Base-by-base conservation (phyloP, 306 rosid genomes). In the Rosa persica region DNA sequence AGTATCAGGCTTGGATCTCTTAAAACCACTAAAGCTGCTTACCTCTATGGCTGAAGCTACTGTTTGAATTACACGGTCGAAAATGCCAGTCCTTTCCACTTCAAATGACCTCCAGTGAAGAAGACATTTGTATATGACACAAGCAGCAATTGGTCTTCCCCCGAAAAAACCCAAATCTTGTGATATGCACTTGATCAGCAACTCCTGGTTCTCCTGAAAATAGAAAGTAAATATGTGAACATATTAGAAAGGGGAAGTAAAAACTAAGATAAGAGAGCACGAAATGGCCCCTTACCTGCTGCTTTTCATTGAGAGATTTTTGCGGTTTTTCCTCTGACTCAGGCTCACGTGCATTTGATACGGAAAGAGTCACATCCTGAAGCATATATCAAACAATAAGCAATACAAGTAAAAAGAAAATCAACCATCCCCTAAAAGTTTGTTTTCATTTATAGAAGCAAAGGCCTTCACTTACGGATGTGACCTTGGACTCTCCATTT, bases 81-180 rank as follows among this genome's bases (percentile, higher is more conserved):
- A 96, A 77, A 96, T 94, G 76, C 84, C 91, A 23, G 99, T 96
- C 77, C 99, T 88, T 86, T 96, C 99, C 70, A 96, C 99, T 93
- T 96, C 99, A 82, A 93, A 96, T 67, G 99, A 96, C 81, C 99
- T 88, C 99, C 99, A 96, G 78, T 96, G 98, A 82, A 93, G 97
- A 87, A 96, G 99, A 81, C 99, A 93, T 90, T 93, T 96, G 82
- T 93, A 96, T 85, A 93, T 86, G 81, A 96, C 86, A 83, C 97
- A 90, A 60, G 99, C 99, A 79, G 99, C 98, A 77, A 91, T 68
- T 69, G 99, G 99, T 82, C 90, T 96, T 58, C 96, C 97, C 79
- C 92, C 96, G 55, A 95, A 89, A 84, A 96, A 96, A 83, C 99
- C 99, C 90, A 96, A 86, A 91, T 96, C 97, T 81, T 93, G 96